phyloP scores from a whole-genome alignment of 495 filamentous ascomycete genomes.

The Penicillium chermesinum region DNA sequence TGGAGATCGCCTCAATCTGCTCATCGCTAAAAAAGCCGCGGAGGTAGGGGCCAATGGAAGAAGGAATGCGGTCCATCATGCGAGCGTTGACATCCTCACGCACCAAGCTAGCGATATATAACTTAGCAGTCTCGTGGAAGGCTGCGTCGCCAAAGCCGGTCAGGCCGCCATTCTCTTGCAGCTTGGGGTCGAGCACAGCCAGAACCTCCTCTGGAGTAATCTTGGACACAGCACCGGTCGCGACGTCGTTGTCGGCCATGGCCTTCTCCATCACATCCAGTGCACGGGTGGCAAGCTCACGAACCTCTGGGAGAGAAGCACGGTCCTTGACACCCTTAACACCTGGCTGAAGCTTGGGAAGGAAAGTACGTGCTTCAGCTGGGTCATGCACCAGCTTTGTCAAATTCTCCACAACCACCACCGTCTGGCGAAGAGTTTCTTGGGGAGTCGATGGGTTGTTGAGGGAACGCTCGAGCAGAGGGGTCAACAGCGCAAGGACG shows the following conservation, averaged over 20 bases:
- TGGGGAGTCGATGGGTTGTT: conserved; percentile 87
- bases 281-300: conserved; percentile 80
- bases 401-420: conserved; percentile 97
- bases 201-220: conserved; percentile 73
- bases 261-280: conserved; percentile 88
- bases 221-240: conserved; percentile 56
- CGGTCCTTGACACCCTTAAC: conserved; percentile 81
- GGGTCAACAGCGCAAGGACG: conserved; percentile 93
- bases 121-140: conserved; percentile 61
- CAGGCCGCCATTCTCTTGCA: conserved; percentile 63
- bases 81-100: conserved; percentile 85
- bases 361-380: conserved; percentile 89
- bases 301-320: conserved; percentile 90
- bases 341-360: conserved; percentile 93
- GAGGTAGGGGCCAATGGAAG: conserved; percentile 67
- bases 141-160: conserved; percentile 53
- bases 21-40: conserved; percentile 58
- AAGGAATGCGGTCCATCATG: conserved; percentile 63
- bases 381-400: conserved; percentile 98
- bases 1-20: conserved; percentile 55
- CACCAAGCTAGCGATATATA: conserved; percentile 79
- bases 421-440: conserved; percentile 91
- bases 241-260: conserved; percentile 64
- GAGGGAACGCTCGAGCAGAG: conserved; percentile 86
- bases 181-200: conserved; percentile 64